These are phyloP conservation scores for Linderina pennispora DNA, from an alignment of 192 early-diverging fungal genomes.

Conservation along the genomic window DNA sequence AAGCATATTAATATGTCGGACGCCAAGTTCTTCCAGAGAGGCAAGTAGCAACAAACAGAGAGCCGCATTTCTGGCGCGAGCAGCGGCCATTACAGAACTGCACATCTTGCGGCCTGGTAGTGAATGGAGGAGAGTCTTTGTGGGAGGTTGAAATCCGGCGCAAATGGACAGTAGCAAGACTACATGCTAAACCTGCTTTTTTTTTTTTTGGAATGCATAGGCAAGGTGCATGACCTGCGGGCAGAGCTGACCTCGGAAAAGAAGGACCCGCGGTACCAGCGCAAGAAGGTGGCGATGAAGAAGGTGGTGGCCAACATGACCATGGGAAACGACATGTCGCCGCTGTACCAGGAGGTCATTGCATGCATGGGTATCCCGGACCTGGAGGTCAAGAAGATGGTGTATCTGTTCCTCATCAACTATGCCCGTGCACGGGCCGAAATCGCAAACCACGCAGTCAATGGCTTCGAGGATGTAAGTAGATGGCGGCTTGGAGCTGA, in stretches of 20 bases:
- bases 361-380: constrained; percentile 86
- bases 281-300: constrained; percentile 81
- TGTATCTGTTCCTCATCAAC: constrained; percentile 96
- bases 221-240: constrained; percentile 87
- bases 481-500: background rate
- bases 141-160: no score
- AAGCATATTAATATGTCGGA: no score
- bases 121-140: no score
- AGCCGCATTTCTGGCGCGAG: no score
- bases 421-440: constrained; percentile 92
- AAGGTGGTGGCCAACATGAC: constrained; percentile 99
- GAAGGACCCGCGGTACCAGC: constrained; percentile 70
- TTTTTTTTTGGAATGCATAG: constrained; percentile 33
- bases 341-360: constrained; percentile 88
- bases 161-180: no score
- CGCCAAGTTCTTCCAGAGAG: constrained; percentile 75
- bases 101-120: no score
- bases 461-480: constrained; percentile 75
- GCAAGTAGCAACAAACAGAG: constrained; percentile 45
- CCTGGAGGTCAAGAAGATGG: constrained; percentile 83
- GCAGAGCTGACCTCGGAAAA: constrained; percentile 82
- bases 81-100: no score
- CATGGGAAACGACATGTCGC: constrained; percentile 99
- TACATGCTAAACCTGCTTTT: background rate
- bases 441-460: constrained; percentile 87